phyloP scores from a whole-genome alignment of 768 basidiomycete species.

The Agaricus sinodeliciosus region DNA sequence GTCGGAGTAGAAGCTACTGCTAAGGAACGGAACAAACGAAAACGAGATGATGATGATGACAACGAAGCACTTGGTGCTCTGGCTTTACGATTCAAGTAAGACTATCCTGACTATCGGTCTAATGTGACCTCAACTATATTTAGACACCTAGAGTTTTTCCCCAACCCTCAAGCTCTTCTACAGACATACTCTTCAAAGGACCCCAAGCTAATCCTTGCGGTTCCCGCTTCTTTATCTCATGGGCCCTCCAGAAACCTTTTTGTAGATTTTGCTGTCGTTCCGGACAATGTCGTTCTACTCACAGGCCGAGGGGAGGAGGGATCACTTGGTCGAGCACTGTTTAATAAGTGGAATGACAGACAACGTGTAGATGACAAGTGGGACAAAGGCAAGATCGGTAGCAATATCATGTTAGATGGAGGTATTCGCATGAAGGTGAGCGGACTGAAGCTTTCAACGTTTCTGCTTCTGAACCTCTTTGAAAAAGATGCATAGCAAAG shows the following conservation, averaged over 20 bases:
- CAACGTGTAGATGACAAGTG: constrained; percentile 81
- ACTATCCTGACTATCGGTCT: not conserved
- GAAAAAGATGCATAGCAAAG: constrained; percentile 76
- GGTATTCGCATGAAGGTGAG: constrained; percentile 58
- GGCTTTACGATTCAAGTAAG: constrained; percentile 83
- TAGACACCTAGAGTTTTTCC: constrained; percentile 91
- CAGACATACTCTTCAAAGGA: constrained; percentile 80
- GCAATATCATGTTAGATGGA: constrained; percentile 77
- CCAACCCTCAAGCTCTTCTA: constrained; percentile 71
- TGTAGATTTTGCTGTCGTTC: constrained; percentile 74
- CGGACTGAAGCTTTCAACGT: not conserved
- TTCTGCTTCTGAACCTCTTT: not conserved
- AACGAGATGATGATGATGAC: constrained; percentile 63
- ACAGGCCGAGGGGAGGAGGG: constrained; percentile 76
- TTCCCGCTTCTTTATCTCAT: constrained; percentile 89
- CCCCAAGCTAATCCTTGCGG: constrained; percentile 90
- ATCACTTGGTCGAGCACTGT: constrained; percentile 72
- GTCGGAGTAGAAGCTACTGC: constrained; percentile 68
- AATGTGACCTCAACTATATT: constrained; percentile 1
- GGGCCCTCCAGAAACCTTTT: constrained; percentile 87
- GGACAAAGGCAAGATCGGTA: constrained; percentile 87
- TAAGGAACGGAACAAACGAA: constrained; percentile 47
- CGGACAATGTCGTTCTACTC: constrained; percentile 83
- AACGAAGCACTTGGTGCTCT: constrained; percentile 83
- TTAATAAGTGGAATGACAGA: constrained; percentile 77